Evolutionary conservation across 352 stramenopile species (phyloP).

Genomic region (Phytophthora fragariaefolia): DNA sequence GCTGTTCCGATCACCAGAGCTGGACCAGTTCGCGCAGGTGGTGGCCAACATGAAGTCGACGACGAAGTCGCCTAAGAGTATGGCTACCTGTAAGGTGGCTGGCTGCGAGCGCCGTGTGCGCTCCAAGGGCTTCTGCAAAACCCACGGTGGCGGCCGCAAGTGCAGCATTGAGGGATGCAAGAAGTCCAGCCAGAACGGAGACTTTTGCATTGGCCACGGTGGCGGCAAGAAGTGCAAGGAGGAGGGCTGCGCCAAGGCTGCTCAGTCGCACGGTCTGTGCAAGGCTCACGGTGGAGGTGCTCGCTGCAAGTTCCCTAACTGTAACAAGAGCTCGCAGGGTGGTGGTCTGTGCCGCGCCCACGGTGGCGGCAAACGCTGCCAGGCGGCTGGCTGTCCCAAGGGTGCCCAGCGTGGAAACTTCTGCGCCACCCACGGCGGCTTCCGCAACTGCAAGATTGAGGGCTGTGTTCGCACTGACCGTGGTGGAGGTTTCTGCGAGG

Average conservation of each 20-base stretch:
- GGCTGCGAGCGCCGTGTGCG: constrained; percentile 70
- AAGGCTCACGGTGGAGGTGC: constrained; percentile 86
- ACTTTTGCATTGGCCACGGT: constrained; percentile 89
- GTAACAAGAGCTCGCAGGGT: constrained; percentile 85
- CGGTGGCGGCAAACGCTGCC: constrained; percentile 82
- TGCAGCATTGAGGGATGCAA: constrained; percentile 88
- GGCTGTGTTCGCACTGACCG: constrained; percentile 84
- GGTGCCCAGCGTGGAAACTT: constrained; percentile 87
- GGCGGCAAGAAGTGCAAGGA: constrained; percentile 90
- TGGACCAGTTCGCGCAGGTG: constrained; percentile 52
- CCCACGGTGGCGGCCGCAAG: constrained; percentile 81
- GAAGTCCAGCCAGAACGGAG: constrained; percentile 87
- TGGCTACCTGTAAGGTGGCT: constrained; percentile 68
- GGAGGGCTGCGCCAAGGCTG: constrained; percentile 80
- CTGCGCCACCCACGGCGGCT: constrained; percentile 83
- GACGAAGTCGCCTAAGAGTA: constrained; percentile 58
- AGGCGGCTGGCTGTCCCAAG: constrained; percentile 76
- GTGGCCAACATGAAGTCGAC: constrained; percentile 30
- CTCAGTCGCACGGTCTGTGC: constrained; percentile 85
- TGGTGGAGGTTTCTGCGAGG: constrained; percentile 85
- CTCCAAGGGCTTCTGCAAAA: constrained; percentile 90
- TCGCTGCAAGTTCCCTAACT: constrained; percentile 84
- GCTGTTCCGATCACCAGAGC: constrained; percentile 50
- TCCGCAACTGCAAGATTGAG: constrained; percentile 89
- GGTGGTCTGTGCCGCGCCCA: constrained; percentile 79